phyloP scores from a whole-genome alignment of 768 basidiomycete species.

The Mycena latifolia region DNA sequence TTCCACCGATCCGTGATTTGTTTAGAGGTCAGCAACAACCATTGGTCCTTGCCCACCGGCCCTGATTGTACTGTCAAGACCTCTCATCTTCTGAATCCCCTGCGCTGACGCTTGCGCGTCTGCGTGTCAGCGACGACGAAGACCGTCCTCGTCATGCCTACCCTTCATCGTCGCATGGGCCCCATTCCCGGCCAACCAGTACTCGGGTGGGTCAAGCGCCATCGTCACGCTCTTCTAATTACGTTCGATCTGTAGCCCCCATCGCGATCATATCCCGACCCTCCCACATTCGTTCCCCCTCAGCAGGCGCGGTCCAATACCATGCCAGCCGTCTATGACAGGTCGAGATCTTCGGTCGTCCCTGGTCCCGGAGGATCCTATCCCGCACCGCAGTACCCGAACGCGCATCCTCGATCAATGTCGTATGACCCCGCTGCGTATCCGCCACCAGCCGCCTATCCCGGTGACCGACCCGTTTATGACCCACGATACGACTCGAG shows the following conservation, averaged over 20 bases:
- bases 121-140: slow-evolving; percentile 55
- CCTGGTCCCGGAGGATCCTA: slow-evolving; percentile 14
- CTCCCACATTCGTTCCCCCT: slow-evolving; percentile 24
- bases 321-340: slow-evolving; percentile 21
- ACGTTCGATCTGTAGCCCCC: slow-evolving; percentile 16
- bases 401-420: slow-evolving; percentile 29
- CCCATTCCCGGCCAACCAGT: slow-evolving; percentile 11
- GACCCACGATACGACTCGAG: slow-evolving; percentile 28
- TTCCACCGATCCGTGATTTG: slow-evolving; percentile 79
- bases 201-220: slow-evolving; percentile 20
- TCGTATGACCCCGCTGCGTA: slow-evolving; percentile 24
- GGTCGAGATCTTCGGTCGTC: slow-evolving; percentile 17
- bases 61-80: slow-evolving; percentile 48
- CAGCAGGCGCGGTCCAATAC: slow-evolving; percentile 26
- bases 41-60: slow-evolving; percentile 3
- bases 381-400: slow-evolving; percentile 13
- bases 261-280: slow-evolving; percentile 29
- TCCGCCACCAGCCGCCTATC: slow-evolving; percentile 18
- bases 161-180: slow-evolving; percentile 15
- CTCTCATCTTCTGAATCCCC: slow-evolving; percentile 58
- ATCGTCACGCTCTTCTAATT: neutral
- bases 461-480: slow-evolving; percentile 12
- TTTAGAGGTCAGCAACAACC: slow-evolving; percentile 63
- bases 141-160: slow-evolving; percentile 33
- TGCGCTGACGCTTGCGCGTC: slow-evolving; percentile 57